Evolutionary conservation across 2,329 filamentous ascomycete genomes (phyloP).

Genomic region (Exophiala viscosa): DNA sequence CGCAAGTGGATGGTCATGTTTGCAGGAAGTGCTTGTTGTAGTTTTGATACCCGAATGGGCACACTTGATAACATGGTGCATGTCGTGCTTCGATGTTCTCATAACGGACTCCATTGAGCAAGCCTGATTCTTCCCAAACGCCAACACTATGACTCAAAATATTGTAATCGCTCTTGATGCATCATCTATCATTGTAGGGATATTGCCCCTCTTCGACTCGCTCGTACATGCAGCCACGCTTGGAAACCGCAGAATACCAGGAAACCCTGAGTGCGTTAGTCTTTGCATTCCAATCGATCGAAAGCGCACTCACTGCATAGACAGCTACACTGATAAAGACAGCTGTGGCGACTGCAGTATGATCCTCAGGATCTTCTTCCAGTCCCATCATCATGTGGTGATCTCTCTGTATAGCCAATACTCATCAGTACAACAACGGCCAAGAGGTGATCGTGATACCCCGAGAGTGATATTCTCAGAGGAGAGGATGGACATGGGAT

Average conservation of each 20-base stretch:
- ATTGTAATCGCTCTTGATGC: not conserved
- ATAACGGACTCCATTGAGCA: not conserved
- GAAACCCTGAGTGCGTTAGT: constrained; percentile 61
- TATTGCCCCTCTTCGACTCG: constrained; percentile 79
- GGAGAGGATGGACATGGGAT: too few species aligned
- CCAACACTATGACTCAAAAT: not conserved
- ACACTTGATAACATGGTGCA: constrained; percentile 18
- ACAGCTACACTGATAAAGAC: constrained; percentile 85
- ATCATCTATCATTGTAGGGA: constrained; percentile 48
- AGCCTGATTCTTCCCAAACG: constrained; percentile 1
- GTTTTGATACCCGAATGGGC: constrained; percentile 8
- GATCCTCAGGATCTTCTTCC: constrained; percentile 57
- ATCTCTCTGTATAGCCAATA: constrained; percentile 46
- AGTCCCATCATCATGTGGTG: constrained; percentile 82
- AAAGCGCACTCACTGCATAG: constrained; percentile 67
- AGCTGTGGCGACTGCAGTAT: constrained; percentile 72
- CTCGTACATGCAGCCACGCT: constrained; percentile 77
- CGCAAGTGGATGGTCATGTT: not conserved
- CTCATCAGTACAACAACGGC: not conserved
- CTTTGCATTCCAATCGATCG: too few species aligned
- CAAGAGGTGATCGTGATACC: not conserved
- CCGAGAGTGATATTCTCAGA: too few species aligned
- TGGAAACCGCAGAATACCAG: constrained; percentile 88
- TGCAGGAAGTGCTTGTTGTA: constrained; percentile 6
- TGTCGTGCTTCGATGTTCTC: not conserved